These are phyloP conservation scores for Leccinum longicurvipes DNA, from an alignment of 768 basidiomycete species.

Conservation along the genomic window DNA sequence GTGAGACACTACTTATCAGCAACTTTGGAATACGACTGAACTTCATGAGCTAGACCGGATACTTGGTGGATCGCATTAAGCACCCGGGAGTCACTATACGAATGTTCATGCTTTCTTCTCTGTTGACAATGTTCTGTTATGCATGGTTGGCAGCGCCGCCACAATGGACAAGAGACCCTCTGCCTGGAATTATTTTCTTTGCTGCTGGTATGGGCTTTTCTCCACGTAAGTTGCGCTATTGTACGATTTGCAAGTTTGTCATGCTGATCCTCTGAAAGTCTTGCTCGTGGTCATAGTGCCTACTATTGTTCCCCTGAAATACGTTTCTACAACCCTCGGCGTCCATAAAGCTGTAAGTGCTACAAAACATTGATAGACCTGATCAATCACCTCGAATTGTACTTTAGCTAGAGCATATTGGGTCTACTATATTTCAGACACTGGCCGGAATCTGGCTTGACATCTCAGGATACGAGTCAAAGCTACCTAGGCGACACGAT, in stretches of 20 bases:
- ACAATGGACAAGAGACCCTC: constrained; percentile 49
- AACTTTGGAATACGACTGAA: background rate
- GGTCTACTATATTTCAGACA: constrained; percentile 69
- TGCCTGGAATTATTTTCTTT: constrained; percentile 60
- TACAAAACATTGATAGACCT: background rate
- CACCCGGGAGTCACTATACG: constrained; percentile 55
- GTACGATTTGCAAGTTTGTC: background rate
- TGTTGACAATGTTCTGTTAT: constrained; percentile 59
- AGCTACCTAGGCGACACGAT: constrained; percentile 25
- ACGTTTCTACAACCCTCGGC: constrained; percentile 74
- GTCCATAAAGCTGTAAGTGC: constrained; percentile 70
- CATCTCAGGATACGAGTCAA: constrained; percentile 11
- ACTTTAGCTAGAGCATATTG: constrained; percentile 67
- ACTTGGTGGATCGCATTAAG: constrained; percentile 57
- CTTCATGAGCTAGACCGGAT: constrained; percentile 49
- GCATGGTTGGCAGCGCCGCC: constrained; percentile 66
- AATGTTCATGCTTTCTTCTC: constrained; percentile 55
- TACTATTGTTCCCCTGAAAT: constrained; percentile 63
- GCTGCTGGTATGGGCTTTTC: constrained; percentile 72
- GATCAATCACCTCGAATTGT: background rate
- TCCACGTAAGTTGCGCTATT: constrained; percentile 42
- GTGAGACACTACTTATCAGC: constrained; percentile 36
- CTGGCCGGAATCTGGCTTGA: constrained; percentile 70
- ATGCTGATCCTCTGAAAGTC: constrained; percentile 38
- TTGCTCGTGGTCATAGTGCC: constrained; percentile 74